Percentiles rank a stretch among this genome's conserved stretches.
Evolutionary conservation across 2,329 filamentous ascomycete genomes (phyloP).

Genomic region (Alternaria postmessia): DNA sequence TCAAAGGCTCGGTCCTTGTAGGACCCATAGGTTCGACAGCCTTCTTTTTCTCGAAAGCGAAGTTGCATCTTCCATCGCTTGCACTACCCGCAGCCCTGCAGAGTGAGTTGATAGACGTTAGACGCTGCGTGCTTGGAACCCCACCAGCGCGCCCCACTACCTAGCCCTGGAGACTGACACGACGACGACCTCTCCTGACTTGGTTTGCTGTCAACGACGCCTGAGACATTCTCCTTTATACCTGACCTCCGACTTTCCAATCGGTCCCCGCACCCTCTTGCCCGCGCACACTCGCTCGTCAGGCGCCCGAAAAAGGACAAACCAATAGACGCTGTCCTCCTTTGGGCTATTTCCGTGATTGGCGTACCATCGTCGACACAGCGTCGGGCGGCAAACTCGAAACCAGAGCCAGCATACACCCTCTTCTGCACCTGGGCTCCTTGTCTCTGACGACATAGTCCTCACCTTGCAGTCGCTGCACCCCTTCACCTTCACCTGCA

Average conservation of each 20-base stretch:
- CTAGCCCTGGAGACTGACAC: conserved; percentile 24
- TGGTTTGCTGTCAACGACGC: conserved; percentile 25
- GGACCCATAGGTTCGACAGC: neutral
- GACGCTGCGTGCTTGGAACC: conserved; percentile 27
- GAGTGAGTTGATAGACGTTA: conserved; percentile 21
- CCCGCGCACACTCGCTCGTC: conserved; percentile 24
- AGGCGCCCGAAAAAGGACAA: conserved; percentile 41
- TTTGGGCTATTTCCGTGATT: conserved; percentile 46
- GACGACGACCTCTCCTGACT: conserved; percentile 33
- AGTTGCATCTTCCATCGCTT: neutral
- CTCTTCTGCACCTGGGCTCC: conserved; percentile 17
- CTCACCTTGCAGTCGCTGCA: conserved; percentile 9
- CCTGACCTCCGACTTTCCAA: conserved; percentile 19
- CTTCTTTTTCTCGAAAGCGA: neutral
- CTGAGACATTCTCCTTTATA: conserved; percentile 27
- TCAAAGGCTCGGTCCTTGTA: conserved; percentile 1
- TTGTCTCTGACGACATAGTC: conserved; percentile 15
- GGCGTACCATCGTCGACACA: conserved; percentile 46
- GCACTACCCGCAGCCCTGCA: conserved; percentile 23
- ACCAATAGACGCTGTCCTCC: conserved; percentile 52
- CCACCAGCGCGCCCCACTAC: conserved; percentile 38
- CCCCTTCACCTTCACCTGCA: conserved; percentile 10
- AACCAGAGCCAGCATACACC: conserved; percentile 30
- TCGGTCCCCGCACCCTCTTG: conserved; percentile 31
- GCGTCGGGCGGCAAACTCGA: conserved; percentile 49